Base-by-base conservation (phyloP, 2,329 filamentous ascomycete species). In the Epichloe sylvatica region DNA sequence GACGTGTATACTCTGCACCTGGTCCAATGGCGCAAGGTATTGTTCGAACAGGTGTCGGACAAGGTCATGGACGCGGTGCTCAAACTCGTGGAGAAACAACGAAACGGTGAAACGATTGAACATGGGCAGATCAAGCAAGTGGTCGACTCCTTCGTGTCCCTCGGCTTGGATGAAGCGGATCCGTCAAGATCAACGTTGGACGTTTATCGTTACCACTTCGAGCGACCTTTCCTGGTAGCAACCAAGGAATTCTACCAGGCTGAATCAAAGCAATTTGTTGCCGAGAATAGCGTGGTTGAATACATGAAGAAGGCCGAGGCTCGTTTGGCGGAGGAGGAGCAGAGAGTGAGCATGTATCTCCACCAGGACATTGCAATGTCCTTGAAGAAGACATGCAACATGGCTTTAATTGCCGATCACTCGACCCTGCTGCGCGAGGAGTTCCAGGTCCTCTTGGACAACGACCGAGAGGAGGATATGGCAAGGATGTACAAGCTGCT, bases 271-370 rank as follows among this genome's bases (percentile, higher is more conserved):
- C 84, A 89, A 55, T 98, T 98, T 63, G 81, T 98, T 35, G 86
- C 89, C 11, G 91, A 97, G 66, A 98, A 98, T 65, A 94, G 86
- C 55, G 89, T 98, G 4, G 90, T 98, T 35, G 92, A 98, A 63
- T 98, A 97, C 70, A 97, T 98, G 92, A 97, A 97, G 75, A 98
- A 98, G 77, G 94, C 92, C 0, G 91, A 97, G 69, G 70, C 80
- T 40, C 83, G 92, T 34, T 70, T 98, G 53, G 80, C 87, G 7
- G 92, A 98, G 67, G 92, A 98, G 67, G 92, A 94, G 69, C 86
- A 91, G 62, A 86, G 92, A 25, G 92, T 98, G 9, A 81, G 81
- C 55, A 80, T 97, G 62, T 98, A 94, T 62, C 75, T 98, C 43
- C 88, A 97, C 60, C 80, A 81, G 36, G 92, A 98, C 66, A 96